Percentiles rank a stretch among this genome's conserved stretches.
Conservation (phyloP, 495 filamentous ascomycete genomes). For the Penicillium chermesinum region DNA sequence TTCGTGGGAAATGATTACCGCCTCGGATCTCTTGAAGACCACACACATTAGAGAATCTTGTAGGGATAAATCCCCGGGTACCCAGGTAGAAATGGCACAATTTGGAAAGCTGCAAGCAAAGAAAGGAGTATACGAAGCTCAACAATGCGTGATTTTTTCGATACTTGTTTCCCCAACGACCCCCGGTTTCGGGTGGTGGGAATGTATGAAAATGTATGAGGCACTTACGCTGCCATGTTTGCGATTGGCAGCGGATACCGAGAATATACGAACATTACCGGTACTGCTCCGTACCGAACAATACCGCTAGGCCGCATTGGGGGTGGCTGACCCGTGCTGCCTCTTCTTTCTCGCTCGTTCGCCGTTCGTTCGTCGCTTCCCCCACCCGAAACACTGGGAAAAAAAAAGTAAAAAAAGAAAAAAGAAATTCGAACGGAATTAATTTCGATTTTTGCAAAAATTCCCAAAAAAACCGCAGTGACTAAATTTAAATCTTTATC, state of each 20-base stretch:
- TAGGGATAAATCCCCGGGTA: too few species aligned
- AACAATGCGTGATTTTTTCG: conserved; percentile 7
- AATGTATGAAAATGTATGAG: conserved; percentile 16
- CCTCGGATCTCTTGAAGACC: too few species aligned
- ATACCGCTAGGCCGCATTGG: conserved; percentile 14
- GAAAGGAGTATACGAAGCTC: background rate
- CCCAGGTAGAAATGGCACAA: too few species aligned
- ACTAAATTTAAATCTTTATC: conserved; percentile 35
- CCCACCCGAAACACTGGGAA: background rate
- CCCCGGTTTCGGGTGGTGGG: conserved; percentile 21
- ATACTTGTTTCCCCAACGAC: conserved; percentile 27
- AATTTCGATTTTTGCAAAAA: conserved; percentile 1
- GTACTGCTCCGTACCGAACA: background rate
- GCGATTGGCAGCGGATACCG: background rate
- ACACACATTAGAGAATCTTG: too few species aligned
- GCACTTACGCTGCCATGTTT: conserved; percentile 9
- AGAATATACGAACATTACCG: background rate
- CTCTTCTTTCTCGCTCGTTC: conserved; percentile 5
- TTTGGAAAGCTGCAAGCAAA: background rate
- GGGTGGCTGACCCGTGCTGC: conserved; percentile 13
- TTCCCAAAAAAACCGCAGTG: conserved; percentile 18
- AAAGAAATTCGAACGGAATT: background rate
- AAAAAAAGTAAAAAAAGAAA: background rate
- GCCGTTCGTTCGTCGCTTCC: background rate
- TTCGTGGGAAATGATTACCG: too few species aligned